Conservation (phyloP, 2,329 filamentous ascomycete species). For the Xylariaceae sp. region DNA sequence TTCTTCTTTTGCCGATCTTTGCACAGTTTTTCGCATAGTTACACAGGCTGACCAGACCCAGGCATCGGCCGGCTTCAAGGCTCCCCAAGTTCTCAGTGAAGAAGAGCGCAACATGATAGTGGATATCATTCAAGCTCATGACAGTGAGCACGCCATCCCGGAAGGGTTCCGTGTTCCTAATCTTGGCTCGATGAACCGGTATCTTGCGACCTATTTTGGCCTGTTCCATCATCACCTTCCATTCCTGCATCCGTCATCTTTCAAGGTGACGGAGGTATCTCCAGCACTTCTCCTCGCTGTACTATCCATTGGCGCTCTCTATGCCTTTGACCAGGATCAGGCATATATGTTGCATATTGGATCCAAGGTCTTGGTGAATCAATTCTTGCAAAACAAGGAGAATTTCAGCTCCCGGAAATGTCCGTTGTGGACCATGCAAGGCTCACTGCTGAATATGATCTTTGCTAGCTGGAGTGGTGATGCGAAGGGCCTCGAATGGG, state of each 20-base stretch:
- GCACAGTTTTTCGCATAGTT: slow-evolving; percentile 41
- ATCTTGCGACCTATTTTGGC: slow-evolving; percentile 93
- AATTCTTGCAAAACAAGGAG: slow-evolving; percentile 96
- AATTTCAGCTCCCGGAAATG: slow-evolving; percentile 98
- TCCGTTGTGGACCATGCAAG: slow-evolving; percentile 97
- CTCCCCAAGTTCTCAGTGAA: slow-evolving; percentile 78
- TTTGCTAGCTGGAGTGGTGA: slow-evolving; percentile 99
- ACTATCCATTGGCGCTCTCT: slow-evolving; percentile 90
- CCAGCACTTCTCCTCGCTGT: slow-evolving; percentile 83
- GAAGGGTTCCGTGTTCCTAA: slow-evolving; percentile 87
- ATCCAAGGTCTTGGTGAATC: slow-evolving; percentile 93
- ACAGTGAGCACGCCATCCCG: slow-evolving; percentile 76
- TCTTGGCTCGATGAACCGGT: slow-evolving; percentile 78
- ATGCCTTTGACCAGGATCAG: slow-evolving; percentile 95
- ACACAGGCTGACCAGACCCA: slow-evolving; percentile 66
- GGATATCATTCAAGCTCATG: slow-evolving; percentile 77
- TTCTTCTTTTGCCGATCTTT: slow-evolving; percentile 12
- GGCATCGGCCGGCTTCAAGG: slow-evolving; percentile 62
- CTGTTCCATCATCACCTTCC: slow-evolving; percentile 96
- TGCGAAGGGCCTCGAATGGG: slow-evolving; percentile 95
- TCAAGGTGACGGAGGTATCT: slow-evolving; percentile 73
- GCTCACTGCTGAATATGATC: slow-evolving; percentile 94
- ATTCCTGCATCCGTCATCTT: slow-evolving; percentile 90
- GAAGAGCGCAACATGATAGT: slow-evolving; percentile 81
- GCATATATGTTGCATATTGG: slow-evolving; percentile 97